Base-by-base conservation (phyloP, 2,329 filamentous ascomycete species). In the Ophiostoma fasciatum region DNA sequence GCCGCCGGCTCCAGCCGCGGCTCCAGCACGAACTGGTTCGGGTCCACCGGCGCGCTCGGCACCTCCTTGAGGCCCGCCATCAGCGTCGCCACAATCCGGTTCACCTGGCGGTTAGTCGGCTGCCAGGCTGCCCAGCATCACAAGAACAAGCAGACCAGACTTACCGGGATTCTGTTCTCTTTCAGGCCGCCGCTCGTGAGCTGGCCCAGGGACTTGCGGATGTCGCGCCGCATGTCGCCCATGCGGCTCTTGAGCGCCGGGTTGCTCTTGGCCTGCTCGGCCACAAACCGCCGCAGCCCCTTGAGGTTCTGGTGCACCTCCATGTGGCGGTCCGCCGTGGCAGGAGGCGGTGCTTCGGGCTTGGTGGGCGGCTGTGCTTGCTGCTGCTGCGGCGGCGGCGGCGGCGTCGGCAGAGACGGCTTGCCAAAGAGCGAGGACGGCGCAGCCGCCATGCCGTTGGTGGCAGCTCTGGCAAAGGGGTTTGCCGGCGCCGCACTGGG, bases 201-300 rank as follows among this genome's bases (percentile, higher is more conserved):
- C 51, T 90, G 82, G 7, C 83, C 82, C 37, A 88, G 68, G 14
- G 68, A 74, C 48, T 78, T 80, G 27, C 71, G 69, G 36, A 90
- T 74, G 28, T 76, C 69, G 40, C 82, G 66, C 28, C 82, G 68
- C 63, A 82, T 74, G 37, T 83, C 71, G 23, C 81, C 78, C 50
- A 83, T 67, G 25, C 71, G 66, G 35, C 66, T 63, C 53, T 82
- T 83, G 20, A 85, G 57, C 50, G 55, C 44, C 53, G 48, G 53
- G 45, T 77, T 71, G 17, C 61, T 58, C 47, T 74, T 72, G 5
- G 63, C 63, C 46, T 76, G 63, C 4, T 65, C 57, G 3, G 51
- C 49, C 35, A 81, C 46, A n/a, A 46, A 56, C 4, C 48, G 50
- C 15, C 61, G 57, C 8, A 75, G 57, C 25, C 67, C 63, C 40